Base-by-base conservation (phyloP, 176 grass and related monocot species). In the Bothriochloa decipiens region DNA sequence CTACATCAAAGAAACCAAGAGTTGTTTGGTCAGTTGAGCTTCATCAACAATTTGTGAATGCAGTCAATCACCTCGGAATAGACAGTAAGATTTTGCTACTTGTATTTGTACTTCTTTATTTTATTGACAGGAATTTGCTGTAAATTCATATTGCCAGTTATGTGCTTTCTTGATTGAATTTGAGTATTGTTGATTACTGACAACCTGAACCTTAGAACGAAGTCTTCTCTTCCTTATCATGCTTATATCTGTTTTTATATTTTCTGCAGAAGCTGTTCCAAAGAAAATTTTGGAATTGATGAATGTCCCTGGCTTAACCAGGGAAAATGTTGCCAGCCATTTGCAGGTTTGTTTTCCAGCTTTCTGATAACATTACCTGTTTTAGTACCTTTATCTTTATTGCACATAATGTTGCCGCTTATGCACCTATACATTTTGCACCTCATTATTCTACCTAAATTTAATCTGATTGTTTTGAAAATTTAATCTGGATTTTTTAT, bases 201-300 rank as follows among this genome's bases (percentile, higher is more conserved):
- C 81, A 55, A 67, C 17, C 50, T 69, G 65, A 78, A 3, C 12
- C 49, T 22, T 81, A 47, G 26, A 70, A 36, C n/a, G 65, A 50
- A 74, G 25, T 74, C 14, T 32, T 85, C 71, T 70, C 35, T 88
- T 28, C 41, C 46, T 11, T 37, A 72, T 80, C n/a, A 28, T 86
- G 25, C 69, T 90, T 72, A 89, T 70, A 72, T 82, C 69, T 79
- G 74, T 69, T 77, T 50, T 17, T 17, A 39, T 66, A 25, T 67
- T 90, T 64, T 77, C 42, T 91, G 76, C 91, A 99, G 97, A 96
- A 81, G 97, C 97, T 65, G 97, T 99, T 53, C 97, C 97, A 72
- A 99, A 99, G 87, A 96, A 92, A 91, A 99, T 99, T 87, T 89
- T 99, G 64, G 97, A 99, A 74, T 83, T 99, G 88, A 99, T 99